phyloP scores from a whole-genome alignment of 805 yeast species.

The Blastobotrys mokoenaii region DNA sequence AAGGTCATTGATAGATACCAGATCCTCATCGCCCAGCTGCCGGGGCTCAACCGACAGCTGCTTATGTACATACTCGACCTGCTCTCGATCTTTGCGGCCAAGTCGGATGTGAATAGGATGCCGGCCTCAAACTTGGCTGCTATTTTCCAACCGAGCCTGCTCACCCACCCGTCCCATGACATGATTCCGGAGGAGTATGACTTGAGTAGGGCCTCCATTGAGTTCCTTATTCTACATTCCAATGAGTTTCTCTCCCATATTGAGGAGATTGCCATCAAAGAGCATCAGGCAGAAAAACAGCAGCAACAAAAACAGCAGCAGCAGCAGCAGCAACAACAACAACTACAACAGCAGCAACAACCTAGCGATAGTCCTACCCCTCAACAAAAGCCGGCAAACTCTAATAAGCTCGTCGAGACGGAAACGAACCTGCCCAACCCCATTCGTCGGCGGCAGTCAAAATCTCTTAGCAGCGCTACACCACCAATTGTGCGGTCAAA shows the following conservation, averaged over 20 bases:
- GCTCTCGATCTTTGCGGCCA: conserved; percentile 73
- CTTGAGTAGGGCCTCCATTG: conserved; percentile 75
- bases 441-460: not conserved
- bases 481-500: not conserved
- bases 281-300: conserved; percentile 19
- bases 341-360: not conserved
- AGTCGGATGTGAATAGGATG: conserved; percentile 76
- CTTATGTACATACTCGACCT: conserved; percentile 81
- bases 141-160: conserved; percentile 91
- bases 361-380: not conserved
- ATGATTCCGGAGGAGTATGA: conserved; percentile 89
- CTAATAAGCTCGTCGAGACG: not conserved
- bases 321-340: not conserved
- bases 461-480: not conserved
- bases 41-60: conserved; percentile 71
- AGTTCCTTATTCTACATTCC: conserved; percentile 80
- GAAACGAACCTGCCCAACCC: conserved; percentile 1
- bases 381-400: not conserved
- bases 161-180: conserved; percentile 89
- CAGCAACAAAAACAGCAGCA: not conserved
- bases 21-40: conserved; percentile 55
- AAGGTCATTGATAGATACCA: conserved; percentile 66
- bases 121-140: conserved; percentile 90
- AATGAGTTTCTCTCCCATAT: conserved; percentile 58
- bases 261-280: conserved; percentile 26